phyloP scores from a whole-genome alignment of 2,329 filamentous ascomycete genomes.

The Paraphaeosphaeria sporulosa region DNA sequence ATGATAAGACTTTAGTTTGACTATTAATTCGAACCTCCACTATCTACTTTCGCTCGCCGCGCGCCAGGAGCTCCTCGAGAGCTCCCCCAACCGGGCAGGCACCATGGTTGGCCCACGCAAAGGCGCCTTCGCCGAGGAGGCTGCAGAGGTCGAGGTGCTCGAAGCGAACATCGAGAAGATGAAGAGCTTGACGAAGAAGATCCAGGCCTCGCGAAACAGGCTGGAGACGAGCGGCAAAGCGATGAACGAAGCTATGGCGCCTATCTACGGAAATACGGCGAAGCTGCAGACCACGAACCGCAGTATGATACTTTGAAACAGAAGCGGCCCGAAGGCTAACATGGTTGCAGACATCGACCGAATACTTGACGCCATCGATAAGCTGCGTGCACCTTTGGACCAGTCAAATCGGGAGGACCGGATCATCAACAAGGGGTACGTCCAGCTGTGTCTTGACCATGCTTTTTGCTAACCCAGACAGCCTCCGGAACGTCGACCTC shows the following conservation, averaged over 20 bases:
- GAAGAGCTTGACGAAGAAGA: constrained; percentile 91
- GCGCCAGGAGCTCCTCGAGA: constrained; percentile 28
- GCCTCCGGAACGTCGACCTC: constrained; percentile 82
- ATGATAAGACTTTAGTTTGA: background rate
- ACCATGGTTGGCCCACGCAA: constrained; percentile 63
- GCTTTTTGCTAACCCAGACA: constrained; percentile 36
- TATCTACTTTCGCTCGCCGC: constrained; percentile 11
- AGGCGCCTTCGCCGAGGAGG: constrained; percentile 69
- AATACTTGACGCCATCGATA: constrained; percentile 85
- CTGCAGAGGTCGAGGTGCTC: constrained; percentile 71
- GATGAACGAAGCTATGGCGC: constrained; percentile 89
- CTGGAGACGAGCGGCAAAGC: constrained; percentile 89
- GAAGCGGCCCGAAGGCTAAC: constrained; percentile 12
- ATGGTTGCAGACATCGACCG: constrained; percentile 76
- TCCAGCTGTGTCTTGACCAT: constrained; percentile 21
- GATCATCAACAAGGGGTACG: constrained; percentile 80
- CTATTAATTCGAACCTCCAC: constrained; percentile 6
- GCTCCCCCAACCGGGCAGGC: constrained; percentile 26
- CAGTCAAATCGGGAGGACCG: constrained; percentile 91
- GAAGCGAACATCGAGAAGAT: constrained; percentile 86
- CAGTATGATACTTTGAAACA: constrained; percentile 62
- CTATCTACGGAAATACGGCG: constrained; percentile 91
- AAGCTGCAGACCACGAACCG: constrained; percentile 84
- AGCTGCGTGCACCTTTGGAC: constrained; percentile 87
- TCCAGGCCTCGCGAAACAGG: constrained; percentile 83